Percentiles rank a stretch among this genome's conserved stretches.
phyloP scores from a whole-genome alignment of 2,329 filamentous ascomycete species.

The Apiospora pterosperma region DNA sequence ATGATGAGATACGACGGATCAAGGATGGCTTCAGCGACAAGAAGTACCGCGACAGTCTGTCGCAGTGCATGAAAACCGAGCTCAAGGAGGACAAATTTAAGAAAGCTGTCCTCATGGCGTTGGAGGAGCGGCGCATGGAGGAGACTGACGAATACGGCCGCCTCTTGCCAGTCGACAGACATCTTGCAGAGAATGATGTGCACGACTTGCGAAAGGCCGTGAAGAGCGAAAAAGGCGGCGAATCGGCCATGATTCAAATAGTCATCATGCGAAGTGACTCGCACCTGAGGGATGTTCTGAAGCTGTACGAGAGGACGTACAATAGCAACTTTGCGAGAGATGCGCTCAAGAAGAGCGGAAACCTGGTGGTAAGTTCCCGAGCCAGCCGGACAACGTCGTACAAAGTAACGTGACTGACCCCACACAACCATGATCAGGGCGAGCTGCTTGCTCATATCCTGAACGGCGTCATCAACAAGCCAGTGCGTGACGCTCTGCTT shows the following conservation, averaged over 20 bases:
- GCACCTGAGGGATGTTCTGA: conserved; percentile 77
- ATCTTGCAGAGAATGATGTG: conserved; percentile 68
- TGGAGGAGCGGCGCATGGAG: conserved; percentile 82
- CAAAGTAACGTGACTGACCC: not conserved
- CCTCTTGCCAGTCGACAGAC: conserved; percentile 52
- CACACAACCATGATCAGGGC: conserved; percentile 55
- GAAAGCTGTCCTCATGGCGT: conserved; percentile 74
- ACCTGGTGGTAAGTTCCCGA: conserved; percentile 73
- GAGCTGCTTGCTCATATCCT: conserved; percentile 93
- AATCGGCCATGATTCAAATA: conserved; percentile 82
- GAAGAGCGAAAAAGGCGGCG: conserved; percentile 74
- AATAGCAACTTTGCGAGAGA: conserved; percentile 81
- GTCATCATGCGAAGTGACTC: conserved; percentile 76
- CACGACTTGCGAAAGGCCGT: conserved; percentile 66
- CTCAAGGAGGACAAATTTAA: conserved; percentile 97
- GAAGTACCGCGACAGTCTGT: conserved; percentile 79
- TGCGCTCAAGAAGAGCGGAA: conserved; percentile 83
- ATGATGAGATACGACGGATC: conserved; percentile 82
- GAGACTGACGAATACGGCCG: conserved; percentile 67
- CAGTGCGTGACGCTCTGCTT: conserved; percentile 86
- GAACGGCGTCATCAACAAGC: conserved; percentile 94
- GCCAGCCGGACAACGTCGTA: not conserved
- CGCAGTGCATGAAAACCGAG: conserved; percentile 86
- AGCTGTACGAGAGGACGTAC: conserved; percentile 71
- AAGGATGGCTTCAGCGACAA: conserved; percentile 89